A percentile compares a stretch with the other conserved stretches of the same genome.
Evolutionary conservation across 1,139 yeast species (phyloP).

Genomic region (Kodamaea sp.): DNA sequence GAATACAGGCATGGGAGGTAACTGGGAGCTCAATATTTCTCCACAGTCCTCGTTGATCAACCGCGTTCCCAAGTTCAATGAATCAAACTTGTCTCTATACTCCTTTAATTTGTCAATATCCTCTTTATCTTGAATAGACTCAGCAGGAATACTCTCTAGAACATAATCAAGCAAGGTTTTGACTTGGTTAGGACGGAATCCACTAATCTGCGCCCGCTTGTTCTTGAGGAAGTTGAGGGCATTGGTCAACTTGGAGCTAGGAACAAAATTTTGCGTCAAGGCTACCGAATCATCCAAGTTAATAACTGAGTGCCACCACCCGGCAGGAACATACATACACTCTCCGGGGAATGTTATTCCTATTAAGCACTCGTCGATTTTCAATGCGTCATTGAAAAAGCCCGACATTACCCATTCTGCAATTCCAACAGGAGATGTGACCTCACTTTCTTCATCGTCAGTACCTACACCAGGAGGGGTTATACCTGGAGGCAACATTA

Average conservation of each 20-base stretch:
- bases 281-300: conserved; percentile 80
- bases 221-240: conserved; percentile 69
- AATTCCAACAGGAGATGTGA: conserved; percentile 85
- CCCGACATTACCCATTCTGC: conserved; percentile 91
- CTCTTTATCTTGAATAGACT: conserved; percentile 32
- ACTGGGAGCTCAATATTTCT: conserved; percentile 27
- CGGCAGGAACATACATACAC: conserved; percentile 85
- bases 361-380: conserved; percentile 54
- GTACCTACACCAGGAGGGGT: conserved; percentile 88
- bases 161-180: conserved; percentile 36
- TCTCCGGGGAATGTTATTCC: conserved; percentile 83
- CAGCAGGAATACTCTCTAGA: conserved; percentile 17
- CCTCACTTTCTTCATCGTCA: conserved; percentile 78
- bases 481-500: conserved; percentile 77
- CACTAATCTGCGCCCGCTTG: conserved; percentile 72
- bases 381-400: conserved; percentile 63
- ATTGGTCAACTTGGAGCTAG: conserved; percentile 54
- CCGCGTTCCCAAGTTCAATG: conserved; percentile 20
- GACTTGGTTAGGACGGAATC: conserved; percentile 64
- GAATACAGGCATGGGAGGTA: conserved; percentile 55
- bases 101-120: conserved; percentile 17
- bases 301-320: conserved; percentile 96
- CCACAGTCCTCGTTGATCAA: conserved; percentile 47
- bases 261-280: conserved; percentile 85
- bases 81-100: conserved; percentile 21